Evolutionary conservation across 108 stramenopile species (phyloP).

Genomic region (Fistulifera pelliculosa): DNA sequence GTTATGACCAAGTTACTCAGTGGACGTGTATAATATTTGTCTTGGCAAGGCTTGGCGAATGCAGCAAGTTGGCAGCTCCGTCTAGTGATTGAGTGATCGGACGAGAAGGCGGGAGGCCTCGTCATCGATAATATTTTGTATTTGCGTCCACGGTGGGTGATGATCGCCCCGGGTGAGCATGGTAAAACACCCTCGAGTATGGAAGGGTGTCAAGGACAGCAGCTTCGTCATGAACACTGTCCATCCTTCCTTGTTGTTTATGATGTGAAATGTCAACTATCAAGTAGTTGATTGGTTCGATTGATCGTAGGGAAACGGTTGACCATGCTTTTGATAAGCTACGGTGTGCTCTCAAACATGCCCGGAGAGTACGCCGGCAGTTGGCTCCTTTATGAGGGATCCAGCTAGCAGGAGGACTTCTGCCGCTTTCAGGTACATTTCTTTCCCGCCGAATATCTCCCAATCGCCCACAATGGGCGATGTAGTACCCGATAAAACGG

Average conservation of each 20-base stretch:
- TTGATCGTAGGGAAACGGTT: slow-evolving; percentile 64
- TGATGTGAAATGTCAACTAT: slow-evolving; percentile 75
- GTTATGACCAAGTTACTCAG: slow-evolving; percentile 61
- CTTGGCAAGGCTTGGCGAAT: slow-evolving; percentile 57
- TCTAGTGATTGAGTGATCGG: slow-evolving; percentile 22
- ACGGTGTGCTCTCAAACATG: slow-evolving; percentile 40
- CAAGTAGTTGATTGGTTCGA: slow-evolving; percentile 66
- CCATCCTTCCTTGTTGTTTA: slow-evolving; percentile 51
- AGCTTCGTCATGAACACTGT: slow-evolving; percentile 44
- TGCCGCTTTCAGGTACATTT: slow-evolving; percentile 43
- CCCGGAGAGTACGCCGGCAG: slow-evolving; percentile 13
- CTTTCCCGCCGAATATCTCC: slow-evolving; percentile 43
- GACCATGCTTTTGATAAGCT: slow-evolving; percentile 58
- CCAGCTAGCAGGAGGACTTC: slow-evolving; percentile 21
- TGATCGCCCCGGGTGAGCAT: slow-evolving; percentile 85
- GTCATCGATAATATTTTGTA: slow-evolving; percentile 76
- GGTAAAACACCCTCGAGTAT: slow-evolving; percentile 75
- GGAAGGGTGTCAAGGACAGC: slow-evolving; percentile 74
- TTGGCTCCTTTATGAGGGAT: slow-evolving; percentile 12
- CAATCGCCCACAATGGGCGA: slow-evolving; percentile 30
- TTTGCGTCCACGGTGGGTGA: slow-evolving; percentile 61
- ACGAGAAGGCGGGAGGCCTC: slow-evolving; percentile 49
- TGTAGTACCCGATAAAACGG: too few relatives aligned
- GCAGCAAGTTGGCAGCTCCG: slow-evolving; percentile 40
- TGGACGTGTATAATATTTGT: slow-evolving; percentile 63